Evolutionary conservation across 2,329 filamentous ascomycete species (phyloP).

Genomic region (Aspergillus luchuensis): DNA sequence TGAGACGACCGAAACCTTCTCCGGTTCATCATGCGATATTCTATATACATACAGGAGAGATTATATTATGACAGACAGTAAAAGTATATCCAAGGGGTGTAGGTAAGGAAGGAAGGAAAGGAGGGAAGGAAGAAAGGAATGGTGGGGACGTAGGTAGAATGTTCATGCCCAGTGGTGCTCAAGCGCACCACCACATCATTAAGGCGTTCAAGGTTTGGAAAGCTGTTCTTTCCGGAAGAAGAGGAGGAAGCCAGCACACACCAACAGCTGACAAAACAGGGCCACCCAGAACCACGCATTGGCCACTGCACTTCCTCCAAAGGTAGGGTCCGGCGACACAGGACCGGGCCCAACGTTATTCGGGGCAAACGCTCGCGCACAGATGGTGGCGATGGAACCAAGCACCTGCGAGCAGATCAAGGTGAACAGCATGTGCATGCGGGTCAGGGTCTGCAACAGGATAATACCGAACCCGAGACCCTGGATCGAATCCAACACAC

Average conservation of each 20-base stretch:
- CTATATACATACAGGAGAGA: background rate
- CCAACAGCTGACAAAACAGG: slow-evolving; percentile 56
- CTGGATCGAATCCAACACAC: slow-evolving; percentile 64
- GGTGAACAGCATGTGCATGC: slow-evolving; percentile 64
- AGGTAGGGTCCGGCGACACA: slow-evolving; percentile 63
- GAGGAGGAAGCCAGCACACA: slow-evolving; percentile 49
- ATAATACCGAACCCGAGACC: slow-evolving; percentile 69
- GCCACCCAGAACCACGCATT: slow-evolving; percentile 63
- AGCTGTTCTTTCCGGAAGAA: slow-evolving; percentile 49
- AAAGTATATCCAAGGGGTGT: background rate
- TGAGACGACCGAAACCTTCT: background rate
- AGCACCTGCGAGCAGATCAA: slow-evolving; percentile 62
- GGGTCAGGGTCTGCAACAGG: slow-evolving; percentile 63
- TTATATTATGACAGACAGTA: background rate
- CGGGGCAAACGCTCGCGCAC: slow-evolving; percentile 61
- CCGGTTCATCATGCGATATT: background rate
- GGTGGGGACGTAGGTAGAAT: background rate
- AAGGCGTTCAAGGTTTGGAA: slow-evolving; percentile 37
- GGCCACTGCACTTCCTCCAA: slow-evolving; percentile 47
- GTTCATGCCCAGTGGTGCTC: background rate
- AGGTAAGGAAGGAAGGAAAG: too few species aligned
- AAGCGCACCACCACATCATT: background rate
- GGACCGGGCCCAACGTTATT: slow-evolving; percentile 61
- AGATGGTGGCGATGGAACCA: slow-evolving; percentile 62
- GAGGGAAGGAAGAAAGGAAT: too few species aligned